These are phyloP conservation scores for Ogataea dorogensis DNA, from an alignment of 805 yeast genomes.

Conservation along the genomic window DNA sequence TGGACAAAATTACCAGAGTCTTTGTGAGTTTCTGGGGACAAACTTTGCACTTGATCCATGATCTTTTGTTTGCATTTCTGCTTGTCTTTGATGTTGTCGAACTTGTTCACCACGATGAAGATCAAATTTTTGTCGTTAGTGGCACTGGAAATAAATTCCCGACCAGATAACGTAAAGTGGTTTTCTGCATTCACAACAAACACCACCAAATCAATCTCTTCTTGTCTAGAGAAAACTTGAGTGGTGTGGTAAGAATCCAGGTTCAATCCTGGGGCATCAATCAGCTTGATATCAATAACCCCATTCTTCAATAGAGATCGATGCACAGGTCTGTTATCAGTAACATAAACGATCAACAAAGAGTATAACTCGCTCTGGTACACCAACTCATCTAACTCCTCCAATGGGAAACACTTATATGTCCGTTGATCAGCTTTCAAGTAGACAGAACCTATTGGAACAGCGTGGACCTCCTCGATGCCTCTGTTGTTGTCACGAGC, in stretches of 20 bases:
- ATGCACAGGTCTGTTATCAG: slow-evolving; percentile 66
- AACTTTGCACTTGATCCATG: slow-evolving; percentile 75
- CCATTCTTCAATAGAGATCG: slow-evolving; percentile 82
- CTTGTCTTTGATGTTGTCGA: slow-evolving; percentile 82
- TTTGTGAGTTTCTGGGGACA: slow-evolving; percentile 90
- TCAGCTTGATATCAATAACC: slow-evolving; percentile 84
- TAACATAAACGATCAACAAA: slow-evolving; percentile 75
- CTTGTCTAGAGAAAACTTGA: slow-evolving; percentile 92
- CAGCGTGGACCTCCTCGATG: slow-evolving; percentile 91
- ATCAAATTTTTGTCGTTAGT: slow-evolving; percentile 89
- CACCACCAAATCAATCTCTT: slow-evolving; percentile 92
- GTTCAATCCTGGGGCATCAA: slow-evolving; percentile 97
- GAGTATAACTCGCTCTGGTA: slow-evolving; percentile 69
- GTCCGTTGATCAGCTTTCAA: slow-evolving; percentile 60
- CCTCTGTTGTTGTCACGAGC: slow-evolving; percentile 65
- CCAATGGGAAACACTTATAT: slow-evolving; percentile 52
- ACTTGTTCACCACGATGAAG: slow-evolving; percentile 90
- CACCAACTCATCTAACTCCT: slow-evolving; percentile 66
- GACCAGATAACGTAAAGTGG: slow-evolving; percentile 90
- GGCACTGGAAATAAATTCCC: slow-evolving; percentile 87
- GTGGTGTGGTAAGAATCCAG: slow-evolving; percentile 92
- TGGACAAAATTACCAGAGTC: slow-evolving; percentile 90
- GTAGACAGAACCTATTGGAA: slow-evolving; percentile 56
- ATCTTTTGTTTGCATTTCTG: slow-evolving; percentile 74
- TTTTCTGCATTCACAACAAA: slow-evolving; percentile 96